Base-by-base conservation (phyloP, 495 filamentous ascomycete genomes). In the Parathielavia hyrcaniae region DNA sequence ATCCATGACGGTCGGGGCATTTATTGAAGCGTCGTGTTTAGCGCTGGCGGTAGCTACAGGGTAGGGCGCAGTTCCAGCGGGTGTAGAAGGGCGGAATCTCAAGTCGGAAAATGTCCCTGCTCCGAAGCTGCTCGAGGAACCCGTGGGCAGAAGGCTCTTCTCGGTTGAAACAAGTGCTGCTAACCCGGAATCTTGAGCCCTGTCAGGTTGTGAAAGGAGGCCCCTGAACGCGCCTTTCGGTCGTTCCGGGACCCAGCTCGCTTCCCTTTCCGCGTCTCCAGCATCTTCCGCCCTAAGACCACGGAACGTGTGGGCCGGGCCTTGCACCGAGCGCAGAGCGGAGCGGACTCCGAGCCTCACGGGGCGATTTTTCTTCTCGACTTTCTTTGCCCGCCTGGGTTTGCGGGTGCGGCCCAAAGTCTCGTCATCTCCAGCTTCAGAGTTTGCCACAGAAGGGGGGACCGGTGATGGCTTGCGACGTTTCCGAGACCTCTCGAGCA, bases 341-440 rank as follows among this genome's bases (percentile, higher is more conserved):
- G 38, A 40, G 14, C 61, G 61, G 6, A 60, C 57, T 52, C 23
- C 30, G 8, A 32, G 35, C 2, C 36, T 47, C 20, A 35, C 14
- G 26, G 35, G 49, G 10, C 12, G 16, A 4, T 2, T 12, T 16
- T 49, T 54, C 19, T 59, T 59, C 19, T 59, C 50, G 7, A 14
- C 6, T 45, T 49, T 64, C 60, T 34, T 44, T 35, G 19, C 26
- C 10, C 44, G 49, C 38, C 53, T 62, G 8, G 63, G 20, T 34
- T 39, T 54, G 30, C 61, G 32, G 11, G 39, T 35, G 13, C 60
- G 48, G 23, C 39, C 47, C 8, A 45, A 23, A 13, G 67, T 71
- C 45, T 75, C 73, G 41, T 71, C 75, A 19, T 73, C 69, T 13
- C 63, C 66, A 39, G 64, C 72, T 38, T 71, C 75, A 5, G 74